These are phyloP conservation scores for Delonix regia DNA, from an alignment of 306 rosid species.

Conservation along the genomic window DNA sequence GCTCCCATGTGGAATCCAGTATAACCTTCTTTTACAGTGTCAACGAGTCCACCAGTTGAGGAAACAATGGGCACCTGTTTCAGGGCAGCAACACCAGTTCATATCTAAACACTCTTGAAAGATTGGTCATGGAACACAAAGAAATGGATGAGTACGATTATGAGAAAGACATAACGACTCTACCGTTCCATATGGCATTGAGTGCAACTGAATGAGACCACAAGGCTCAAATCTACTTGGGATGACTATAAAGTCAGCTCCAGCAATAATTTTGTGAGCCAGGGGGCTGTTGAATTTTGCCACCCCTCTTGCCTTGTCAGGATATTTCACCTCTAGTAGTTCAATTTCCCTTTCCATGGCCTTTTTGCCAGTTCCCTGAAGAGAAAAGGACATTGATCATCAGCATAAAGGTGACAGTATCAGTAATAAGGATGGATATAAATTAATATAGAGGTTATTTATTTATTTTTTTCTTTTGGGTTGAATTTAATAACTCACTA, in stretches of 20 bases:
- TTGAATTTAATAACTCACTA: slow-evolving; percentile 53
- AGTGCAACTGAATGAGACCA: slow-evolving; percentile 83
- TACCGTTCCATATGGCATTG: slow-evolving; percentile 89
- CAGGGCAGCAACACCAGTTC: background rate
- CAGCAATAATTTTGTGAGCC: slow-evolving; percentile 81
- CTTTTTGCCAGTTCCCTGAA: slow-evolving; percentile 82
- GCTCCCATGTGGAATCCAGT: slow-evolving; percentile 80
- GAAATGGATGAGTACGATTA: slow-evolving; percentile 2
- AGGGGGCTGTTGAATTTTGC: slow-evolving; percentile 67
- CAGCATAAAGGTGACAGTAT: slow-evolving; percentile 5
- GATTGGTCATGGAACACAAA: background rate
- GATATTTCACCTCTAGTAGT: slow-evolving; percentile 57
- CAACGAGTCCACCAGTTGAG: slow-evolving; percentile 88
- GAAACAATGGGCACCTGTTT: slow-evolving; percentile 74
- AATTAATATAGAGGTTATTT: no score
- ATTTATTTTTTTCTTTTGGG: no score
- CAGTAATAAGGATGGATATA: background rate
- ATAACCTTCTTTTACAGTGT: slow-evolving; percentile 82
- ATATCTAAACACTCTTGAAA: slow-evolving; percentile 1
- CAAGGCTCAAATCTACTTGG: slow-evolving; percentile 94
- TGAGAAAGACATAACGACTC: background rate
- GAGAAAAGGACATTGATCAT: slow-evolving; percentile 11
- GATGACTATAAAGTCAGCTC: slow-evolving; percentile 66
- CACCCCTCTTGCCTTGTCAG: slow-evolving; percentile 63
- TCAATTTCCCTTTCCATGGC: slow-evolving; percentile 70